phyloP scores from a whole-genome alignment of 371 early-diverging fungal species.

The Dichotomocladium elegans region DNA sequence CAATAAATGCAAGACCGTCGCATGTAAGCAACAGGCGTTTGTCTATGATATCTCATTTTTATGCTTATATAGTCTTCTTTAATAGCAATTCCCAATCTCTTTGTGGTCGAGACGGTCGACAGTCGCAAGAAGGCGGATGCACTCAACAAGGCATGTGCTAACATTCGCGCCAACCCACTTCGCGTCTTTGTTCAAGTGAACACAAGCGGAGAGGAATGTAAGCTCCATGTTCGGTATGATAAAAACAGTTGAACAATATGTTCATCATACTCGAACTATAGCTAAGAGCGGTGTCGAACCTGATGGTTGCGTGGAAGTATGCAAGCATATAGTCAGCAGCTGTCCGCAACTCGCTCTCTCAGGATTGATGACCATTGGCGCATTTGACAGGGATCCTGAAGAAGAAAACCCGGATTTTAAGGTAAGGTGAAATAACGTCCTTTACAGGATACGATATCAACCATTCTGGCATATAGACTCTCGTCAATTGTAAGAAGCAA shows the following conservation, averaged over 20 bases:
- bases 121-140: constrained; percentile 76
- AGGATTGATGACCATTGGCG: constrained; percentile 97
- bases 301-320: constrained; percentile 41
- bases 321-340: constrained; percentile 56
- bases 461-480: constrained; percentile 8
- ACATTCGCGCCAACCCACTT: constrained; percentile 52
- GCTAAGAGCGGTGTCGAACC: constrained; percentile 80
- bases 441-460: constrained; percentile 3
- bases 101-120: constrained; percentile 89
- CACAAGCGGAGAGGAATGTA: constrained; percentile 89
- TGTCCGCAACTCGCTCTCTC: constrained; percentile 69
- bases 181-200: constrained; percentile 91
- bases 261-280: constrained; percentile 19
- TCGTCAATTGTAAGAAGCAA: constrained; percentile 37
- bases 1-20: constrained; percentile 91
- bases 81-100: constrained; percentile 81
- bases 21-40: constrained; percentile 35
- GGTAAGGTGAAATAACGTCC: constrained; percentile 29
- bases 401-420: constrained; percentile 85
- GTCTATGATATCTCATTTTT: background rate
- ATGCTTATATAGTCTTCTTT: background rate
- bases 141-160: constrained; percentile 69
- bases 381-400: constrained; percentile 49
- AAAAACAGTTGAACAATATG: background rate
- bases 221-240: background rate